These are phyloP conservation scores for Fusarium kyushuense DNA, from an alignment of 2,329 filamentous ascomycete genomes.

Conservation along the genomic window DNA sequence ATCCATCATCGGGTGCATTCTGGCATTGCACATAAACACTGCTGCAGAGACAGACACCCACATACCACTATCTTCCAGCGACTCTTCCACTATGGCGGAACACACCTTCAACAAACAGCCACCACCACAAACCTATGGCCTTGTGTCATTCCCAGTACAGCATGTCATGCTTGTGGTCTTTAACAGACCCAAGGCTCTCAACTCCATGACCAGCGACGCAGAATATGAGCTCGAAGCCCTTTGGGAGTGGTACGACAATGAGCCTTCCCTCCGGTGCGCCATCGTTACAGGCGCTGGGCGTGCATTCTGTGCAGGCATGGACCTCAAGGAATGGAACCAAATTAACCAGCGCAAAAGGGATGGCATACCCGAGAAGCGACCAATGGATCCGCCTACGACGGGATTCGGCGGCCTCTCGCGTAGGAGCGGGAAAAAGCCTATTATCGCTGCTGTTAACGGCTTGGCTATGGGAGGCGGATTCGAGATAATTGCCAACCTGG, in stretches of 20 bases:
- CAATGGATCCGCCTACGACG: slow-evolving; percentile 44
- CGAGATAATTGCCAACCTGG: slow-evolving; percentile 80
- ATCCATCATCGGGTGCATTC: slow-evolving; percentile 1
- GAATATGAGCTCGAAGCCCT: slow-evolving; percentile 56
- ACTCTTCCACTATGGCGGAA: slow-evolving; percentile 28
- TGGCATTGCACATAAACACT: slow-evolving; percentile 16
- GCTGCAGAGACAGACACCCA: background rate
- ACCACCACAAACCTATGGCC: slow-evolving; percentile 37
- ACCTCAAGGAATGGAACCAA: slow-evolving; percentile 62
- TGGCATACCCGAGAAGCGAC: slow-evolving; percentile 40
- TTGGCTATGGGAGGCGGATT: slow-evolving; percentile 80
- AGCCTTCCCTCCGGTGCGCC: slow-evolving; percentile 70
- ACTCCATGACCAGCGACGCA: slow-evolving; percentile 44
- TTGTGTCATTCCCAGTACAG: slow-evolving; percentile 43
- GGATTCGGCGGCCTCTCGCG: slow-evolving; percentile 77
- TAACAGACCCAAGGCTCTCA: slow-evolving; percentile 43
- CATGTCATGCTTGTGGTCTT: slow-evolving; percentile 47
- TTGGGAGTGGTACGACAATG: slow-evolving; percentile 72
- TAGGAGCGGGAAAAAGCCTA: slow-evolving; percentile 76
- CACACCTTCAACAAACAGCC: slow-evolving; percentile 37
- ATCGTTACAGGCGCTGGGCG: slow-evolving; percentile 72
- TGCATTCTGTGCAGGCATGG: slow-evolving; percentile 76
- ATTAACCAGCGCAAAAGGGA: slow-evolving; percentile 41
- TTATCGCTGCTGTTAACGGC: slow-evolving; percentile 82
- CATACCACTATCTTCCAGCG: background rate